Evolutionary conservation across 768 basidiomycete species (phyloP).

Genomic region (Suillus lakei): DNA sequence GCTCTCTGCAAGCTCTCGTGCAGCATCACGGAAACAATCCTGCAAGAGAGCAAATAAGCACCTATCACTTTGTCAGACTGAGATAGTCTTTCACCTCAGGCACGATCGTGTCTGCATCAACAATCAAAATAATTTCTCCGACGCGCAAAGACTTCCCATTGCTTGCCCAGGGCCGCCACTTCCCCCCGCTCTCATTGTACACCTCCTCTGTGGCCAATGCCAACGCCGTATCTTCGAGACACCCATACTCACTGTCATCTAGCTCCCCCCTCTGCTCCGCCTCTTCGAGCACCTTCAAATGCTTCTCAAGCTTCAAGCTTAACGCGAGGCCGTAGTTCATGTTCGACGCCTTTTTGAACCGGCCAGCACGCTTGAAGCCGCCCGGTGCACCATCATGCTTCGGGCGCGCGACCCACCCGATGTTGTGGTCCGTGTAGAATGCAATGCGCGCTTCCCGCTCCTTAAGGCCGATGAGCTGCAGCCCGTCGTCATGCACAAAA

Average conservation of each 20-base stretch:
- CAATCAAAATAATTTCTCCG: slow-evolving; percentile 80
- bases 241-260: slow-evolving; percentile 39
- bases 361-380: slow-evolving; percentile 81
- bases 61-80: background rate
- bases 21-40: slow-evolving; percentile 89
- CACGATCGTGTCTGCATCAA: slow-evolving; percentile 87
- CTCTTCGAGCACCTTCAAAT: slow-evolving; percentile 43
- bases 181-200: slow-evolving; percentile 58
- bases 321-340: slow-evolving; percentile 85
- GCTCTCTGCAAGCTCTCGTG: slow-evolving; percentile 76
- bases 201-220: slow-evolving; percentile 77
- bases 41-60: slow-evolving; percentile 24
- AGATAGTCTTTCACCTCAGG: slow-evolving; percentile 54
- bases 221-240: slow-evolving; percentile 71
- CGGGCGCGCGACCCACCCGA: slow-evolving; percentile 86
- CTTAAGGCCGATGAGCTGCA: slow-evolving; percentile 65
- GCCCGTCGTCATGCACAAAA: slow-evolving; percentile 83
- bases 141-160: slow-evolving; percentile 78
- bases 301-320: slow-evolving; percentile 53
- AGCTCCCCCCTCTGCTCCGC: slow-evolving; percentile 41
- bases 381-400: slow-evolving; percentile 62
- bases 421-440: slow-evolving; percentile 79
- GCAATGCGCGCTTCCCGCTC: slow-evolving; percentile 69
- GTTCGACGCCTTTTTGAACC: slow-evolving; percentile 92
- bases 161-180: slow-evolving; percentile 76